Conservation (phyloP, 2,329 filamentous ascomycete genomes). For the Phialemonium atrogriseum region DNA sequence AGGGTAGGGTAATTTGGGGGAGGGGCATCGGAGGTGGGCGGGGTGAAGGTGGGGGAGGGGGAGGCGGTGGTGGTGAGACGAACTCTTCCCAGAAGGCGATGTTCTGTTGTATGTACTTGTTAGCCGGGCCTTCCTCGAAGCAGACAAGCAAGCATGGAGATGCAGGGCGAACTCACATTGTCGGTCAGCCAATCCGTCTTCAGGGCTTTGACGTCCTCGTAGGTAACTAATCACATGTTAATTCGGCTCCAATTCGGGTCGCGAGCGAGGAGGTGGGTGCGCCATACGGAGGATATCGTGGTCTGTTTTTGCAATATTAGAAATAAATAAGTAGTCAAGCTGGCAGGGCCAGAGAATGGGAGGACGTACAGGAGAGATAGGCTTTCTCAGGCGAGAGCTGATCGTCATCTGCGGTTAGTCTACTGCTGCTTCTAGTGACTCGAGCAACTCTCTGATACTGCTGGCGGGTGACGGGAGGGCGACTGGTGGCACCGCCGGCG, state of each 20-base stretch:
- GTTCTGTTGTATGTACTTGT: slow-evolving; percentile 61
- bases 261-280: not conserved
- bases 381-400: slow-evolving; percentile 2
- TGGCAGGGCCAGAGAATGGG: not conserved
- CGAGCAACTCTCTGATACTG: slow-evolving; percentile 2
- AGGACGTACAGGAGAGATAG: slow-evolving; percentile 1
- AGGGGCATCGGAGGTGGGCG: slow-evolving; percentile 1
- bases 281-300: slow-evolving; percentile 23
- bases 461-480: not conserved
- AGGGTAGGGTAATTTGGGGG: slow-evolving; percentile 2
- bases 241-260: slow-evolving; percentile 1
- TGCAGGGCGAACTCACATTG: slow-evolving; percentile 54
- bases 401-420: not conserved
- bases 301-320: slow-evolving; percentile 22
- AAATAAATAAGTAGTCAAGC: not conserved
- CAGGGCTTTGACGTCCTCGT: slow-evolving; percentile 81
- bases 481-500: not conserved
- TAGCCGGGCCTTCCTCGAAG: too few species aligned
- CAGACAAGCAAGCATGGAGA: not conserved
- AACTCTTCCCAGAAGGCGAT: slow-evolving; percentile 99
- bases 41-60: slow-evolving; percentile 5
- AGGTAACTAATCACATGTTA: slow-evolving; percentile 77
- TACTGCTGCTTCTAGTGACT: slow-evolving; percentile 1
- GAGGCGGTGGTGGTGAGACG: slow-evolving; percentile 15
- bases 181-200: slow-evolving; percentile 95